A percentile compares a stretch with the other conserved stretches of the same genome.
Evolutionary conservation across 208 protist genomes (phyloP).

Genomic region (Leishmania tarentolae): DNA sequence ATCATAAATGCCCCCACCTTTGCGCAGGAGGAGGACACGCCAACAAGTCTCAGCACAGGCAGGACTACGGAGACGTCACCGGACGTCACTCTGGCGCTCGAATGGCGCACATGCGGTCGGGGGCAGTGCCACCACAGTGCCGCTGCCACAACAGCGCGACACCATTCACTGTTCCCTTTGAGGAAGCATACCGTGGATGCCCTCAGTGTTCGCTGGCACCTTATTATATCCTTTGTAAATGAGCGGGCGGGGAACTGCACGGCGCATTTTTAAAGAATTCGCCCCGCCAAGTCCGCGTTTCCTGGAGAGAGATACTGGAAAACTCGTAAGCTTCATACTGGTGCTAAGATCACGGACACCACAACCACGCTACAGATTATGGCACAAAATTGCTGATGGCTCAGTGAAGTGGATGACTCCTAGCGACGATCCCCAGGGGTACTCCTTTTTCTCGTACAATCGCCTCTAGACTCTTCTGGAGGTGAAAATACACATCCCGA

Average conservation of each 20-base stretch:
- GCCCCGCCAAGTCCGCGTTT: neutral
- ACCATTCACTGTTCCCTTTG: neutral
- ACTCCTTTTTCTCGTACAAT: too few species aligned
- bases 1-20: neutral
- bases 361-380: neutral
- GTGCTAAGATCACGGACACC: neutral
- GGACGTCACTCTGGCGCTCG: neutral
- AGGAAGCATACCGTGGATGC: neutral
- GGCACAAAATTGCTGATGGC: neutral
- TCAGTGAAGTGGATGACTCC: neutral
- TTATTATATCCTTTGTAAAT: neutral
- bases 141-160: neutral
- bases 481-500: neutral
- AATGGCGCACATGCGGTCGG: neutral
- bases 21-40: neutral
- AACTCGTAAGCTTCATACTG: neutral
- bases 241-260: neutral
- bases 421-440: neutral
- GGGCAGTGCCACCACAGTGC: neutral
- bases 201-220: neutral
- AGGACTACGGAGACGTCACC: neutral
- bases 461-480: neutral
- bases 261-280: neutral
- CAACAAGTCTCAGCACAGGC: neutral
- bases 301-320: neutral